Evolutionary conservation across 495 filamentous ascomycete species (phyloP), one percentile per base, ranked within the genome.

Genomic region (Pseudoneurospora amorphoporcata): DNA sequence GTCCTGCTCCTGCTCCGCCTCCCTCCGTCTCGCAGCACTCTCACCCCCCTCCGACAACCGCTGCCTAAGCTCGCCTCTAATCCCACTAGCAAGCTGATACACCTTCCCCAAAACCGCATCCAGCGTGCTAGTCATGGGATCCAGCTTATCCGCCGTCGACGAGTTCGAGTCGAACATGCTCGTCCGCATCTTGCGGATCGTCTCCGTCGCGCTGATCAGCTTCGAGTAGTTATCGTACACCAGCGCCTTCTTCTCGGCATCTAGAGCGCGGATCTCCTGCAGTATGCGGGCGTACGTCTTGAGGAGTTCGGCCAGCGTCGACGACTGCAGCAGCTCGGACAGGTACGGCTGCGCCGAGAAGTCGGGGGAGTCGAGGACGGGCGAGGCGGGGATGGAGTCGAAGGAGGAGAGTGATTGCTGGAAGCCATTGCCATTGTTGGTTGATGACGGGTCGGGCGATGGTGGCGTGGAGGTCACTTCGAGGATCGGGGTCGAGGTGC

Each of bases 171-270:
- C 53, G 6, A 61, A 61, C 91, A 93, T 94, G 75, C 88, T 91
- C 23, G 85, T 82, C 43, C 91, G 82, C 92, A 94, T 94, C 82
- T 82, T 74, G 35, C 92, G 87, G 78, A 99, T 99, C 14, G 95
- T 98, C 80, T 97, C 94, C 16, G 96, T 98, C 17, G 95, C 95
- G 19, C 89, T 88, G 74, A 99, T 98, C 77, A 99, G 83, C 84
- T 98, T 98, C 74, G 89, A 92, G 81, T 98, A 99, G 80, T 99
- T 99, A 80, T 99, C 95, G 80, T 99, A 99, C 5, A 99, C 95
- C 47, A 99, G 84, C 32, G 95, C 94, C 81, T 99, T 99, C 77
- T 93, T 90, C 84, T 99, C 95, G 29, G 95, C 94, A 77, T 98
- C 95, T 19, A 98, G 86, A 2, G 92, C 92, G 32, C 94, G 86